Percentiles rank a stretch among this genome's conserved stretches.
Conservation (phyloP, 2,329 filamentous ascomycete genomes). For the Gaeumannomyces tritici region DNA sequence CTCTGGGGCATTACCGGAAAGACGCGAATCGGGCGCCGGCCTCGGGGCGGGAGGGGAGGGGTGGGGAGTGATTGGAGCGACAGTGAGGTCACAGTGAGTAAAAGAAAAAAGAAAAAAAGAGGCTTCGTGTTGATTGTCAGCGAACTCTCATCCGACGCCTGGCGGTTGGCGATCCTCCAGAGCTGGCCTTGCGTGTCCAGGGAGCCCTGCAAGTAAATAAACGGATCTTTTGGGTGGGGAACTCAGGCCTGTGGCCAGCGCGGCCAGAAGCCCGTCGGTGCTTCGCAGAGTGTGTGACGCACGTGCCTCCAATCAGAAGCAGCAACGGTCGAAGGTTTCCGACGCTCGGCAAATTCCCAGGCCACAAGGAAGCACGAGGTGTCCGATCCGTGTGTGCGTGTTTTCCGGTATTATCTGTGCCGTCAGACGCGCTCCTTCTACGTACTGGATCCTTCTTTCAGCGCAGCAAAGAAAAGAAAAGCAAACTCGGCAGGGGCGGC, state of each 20-base stretch:
- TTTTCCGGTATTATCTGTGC: background rate
- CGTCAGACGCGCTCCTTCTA: background rate
- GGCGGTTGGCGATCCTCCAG: background rate
- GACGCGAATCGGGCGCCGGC: background rate
- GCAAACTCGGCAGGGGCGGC: too few relatives aligned
- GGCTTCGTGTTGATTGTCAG: background rate
- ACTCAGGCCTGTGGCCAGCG: background rate
- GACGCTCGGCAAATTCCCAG: background rate
- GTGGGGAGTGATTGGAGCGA: background rate
- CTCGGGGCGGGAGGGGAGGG: background rate
- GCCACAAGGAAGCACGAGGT: background rate
- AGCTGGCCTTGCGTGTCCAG: background rate
- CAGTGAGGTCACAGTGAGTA: background rate
- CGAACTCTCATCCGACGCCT: background rate
- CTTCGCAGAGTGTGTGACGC: constrained; percentile 2
- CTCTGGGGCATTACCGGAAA: background rate
- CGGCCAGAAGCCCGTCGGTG: background rate
- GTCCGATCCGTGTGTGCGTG: background rate
- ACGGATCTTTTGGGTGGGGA: background rate
- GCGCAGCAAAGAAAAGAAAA: background rate
- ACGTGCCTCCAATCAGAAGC: constrained; percentile 1
- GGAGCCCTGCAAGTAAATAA: constrained; percentile 2
- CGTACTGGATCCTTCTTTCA: background rate
- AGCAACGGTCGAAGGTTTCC: background rate
- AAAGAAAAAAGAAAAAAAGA: background rate